Percentiles rank a stretch among this genome's conserved stretches.
Evolutionary conservation across 129 eudicot genomes (phyloP).

Genomic region (Flaveria robusta): DNA sequence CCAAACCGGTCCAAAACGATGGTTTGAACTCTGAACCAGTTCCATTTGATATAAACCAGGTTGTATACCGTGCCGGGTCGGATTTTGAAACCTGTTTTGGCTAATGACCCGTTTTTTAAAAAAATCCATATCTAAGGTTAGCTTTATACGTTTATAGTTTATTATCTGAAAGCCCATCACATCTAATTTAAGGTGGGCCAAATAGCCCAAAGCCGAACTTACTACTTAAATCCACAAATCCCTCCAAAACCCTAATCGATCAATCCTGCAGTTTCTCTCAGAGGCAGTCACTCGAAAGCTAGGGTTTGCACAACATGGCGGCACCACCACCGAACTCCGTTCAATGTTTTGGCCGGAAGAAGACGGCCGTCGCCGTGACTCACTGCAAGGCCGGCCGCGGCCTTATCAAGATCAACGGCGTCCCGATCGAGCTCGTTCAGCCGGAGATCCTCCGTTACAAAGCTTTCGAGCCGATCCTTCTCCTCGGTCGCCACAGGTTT

Average conservation of each 20-base stretch:
- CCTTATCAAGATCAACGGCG: conserved; percentile 20
- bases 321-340: conserved; percentile 17
- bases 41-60: too few relatives aligned
- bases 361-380: conserved; percentile 24
- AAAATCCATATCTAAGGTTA: too few relatives aligned
- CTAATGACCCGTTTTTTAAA: too few relatives aligned
- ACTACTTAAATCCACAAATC: not conserved
- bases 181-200: not conserved
- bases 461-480: conserved; percentile 20
- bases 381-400: conserved; percentile 28
- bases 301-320: conserved; percentile 22
- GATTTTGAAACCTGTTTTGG: too few relatives aligned
- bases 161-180: not conserved
- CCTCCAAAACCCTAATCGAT: not conserved
- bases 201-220: not conserved
- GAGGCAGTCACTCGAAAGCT: not conserved
- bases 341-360: conserved; percentile 28
- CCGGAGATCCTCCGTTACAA: conserved; percentile 24
- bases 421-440: conserved; percentile 20
- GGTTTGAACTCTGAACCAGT: too few relatives aligned
- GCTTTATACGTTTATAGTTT: too few relatives aligned
- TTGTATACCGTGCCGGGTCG: too few relatives aligned
- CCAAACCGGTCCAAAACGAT: too few relatives aligned
- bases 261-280: not conserved
- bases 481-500: conserved; percentile 15